phyloP scores from a whole-genome alignment of 1,139 yeast genomes.

The Saccharomyces hybrid region DNA sequence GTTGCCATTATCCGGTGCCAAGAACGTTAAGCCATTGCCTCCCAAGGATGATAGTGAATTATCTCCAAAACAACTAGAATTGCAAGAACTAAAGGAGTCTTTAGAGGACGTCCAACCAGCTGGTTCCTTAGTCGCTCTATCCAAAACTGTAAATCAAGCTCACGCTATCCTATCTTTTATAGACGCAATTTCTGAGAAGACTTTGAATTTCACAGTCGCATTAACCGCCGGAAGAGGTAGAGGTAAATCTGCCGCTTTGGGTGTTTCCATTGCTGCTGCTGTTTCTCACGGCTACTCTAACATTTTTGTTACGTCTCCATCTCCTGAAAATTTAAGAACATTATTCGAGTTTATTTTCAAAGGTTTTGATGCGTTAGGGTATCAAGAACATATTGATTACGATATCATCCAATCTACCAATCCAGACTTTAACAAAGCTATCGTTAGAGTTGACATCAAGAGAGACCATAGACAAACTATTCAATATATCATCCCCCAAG shows the following conservation, averaged over 20 bases:
- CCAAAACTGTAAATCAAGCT: slow-evolving; percentile 91
- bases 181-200: slow-evolving; percentile 88
- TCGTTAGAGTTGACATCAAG: slow-evolving; percentile 90
- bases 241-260: slow-evolving; percentile 97
- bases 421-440: slow-evolving; percentile 88
- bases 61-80: slow-evolving; percentile 57
- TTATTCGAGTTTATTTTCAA: slow-evolving; percentile 87
- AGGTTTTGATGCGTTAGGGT: slow-evolving; percentile 93
- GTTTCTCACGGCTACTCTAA: slow-evolving; percentile 95
- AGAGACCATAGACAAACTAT: slow-evolving; percentile 93
- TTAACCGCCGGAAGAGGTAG: slow-evolving; percentile 99
- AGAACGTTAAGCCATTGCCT: slow-evolving; percentile 75
- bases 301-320: slow-evolving; percentile 92
- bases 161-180: slow-evolving; percentile 88
- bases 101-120: slow-evolving; percentile 91
- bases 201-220: slow-evolving; percentile 79
- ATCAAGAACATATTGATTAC: slow-evolving; percentile 88
- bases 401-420: slow-evolving; percentile 94
- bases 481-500: slow-evolving; percentile 90
- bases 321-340: slow-evolving; percentile 94
- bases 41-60: slow-evolving; percentile 64
- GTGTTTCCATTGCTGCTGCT: slow-evolving; percentile 94
- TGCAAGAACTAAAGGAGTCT: slow-evolving; percentile 64
- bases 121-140: slow-evolving; percentile 69
- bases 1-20: slow-evolving; percentile 91